Base-by-base conservation (phyloP, 2,329 filamentous ascomycete species). In the Colletotrichum eremochloae region DNA sequence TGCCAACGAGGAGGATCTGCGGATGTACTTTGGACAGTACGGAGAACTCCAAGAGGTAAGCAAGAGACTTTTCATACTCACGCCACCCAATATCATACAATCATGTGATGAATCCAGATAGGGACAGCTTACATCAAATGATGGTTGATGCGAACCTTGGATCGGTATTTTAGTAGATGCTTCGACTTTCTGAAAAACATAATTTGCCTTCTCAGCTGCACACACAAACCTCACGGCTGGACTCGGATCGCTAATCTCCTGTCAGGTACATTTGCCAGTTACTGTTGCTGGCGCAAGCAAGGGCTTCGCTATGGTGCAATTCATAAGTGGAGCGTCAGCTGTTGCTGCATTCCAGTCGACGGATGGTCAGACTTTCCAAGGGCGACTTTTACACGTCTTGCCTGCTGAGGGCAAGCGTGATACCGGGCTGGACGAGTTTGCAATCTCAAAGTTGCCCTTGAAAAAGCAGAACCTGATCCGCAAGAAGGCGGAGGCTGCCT, bases 111-210 rank as follows among this genome's bases (percentile, higher is more conserved):
- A 98, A 94, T 86, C 90, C 93, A 93, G 96, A 98, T 98, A 98
- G 96, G 96, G 96, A 98, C 96, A 98, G 91, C 96, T 95, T 93
- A 98, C 96, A 93, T 93, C 87, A 78, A 82, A 83, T 80, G 85
- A 94, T 93, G 94, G 87, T 87, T 98, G 95, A 97, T 95, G 93
- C 90, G 87, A 94, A 88, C 83, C 85, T 90, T 91, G 92, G 92
- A 92, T 95, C 92, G 94, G 89, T 93, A 96, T 97, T 97, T 97
- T 99, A 98, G 96, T 99, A 99, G 96, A 98, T 97, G 94, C 94
- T 93, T 95, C 91, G 94, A 92, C 84, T 87, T 86, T 89, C 94
- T 96, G 93, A 95, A 84, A 58, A 42, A 60, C 33, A 64, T 68
- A 60, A 75, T 72, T 72, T 85, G 84, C 76, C 81, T 80, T 77